These are phyloP conservation scores for Camillea tinctor DNA, from an alignment of 2,329 filamentous ascomycete genomes.

Conservation along the genomic window DNA sequence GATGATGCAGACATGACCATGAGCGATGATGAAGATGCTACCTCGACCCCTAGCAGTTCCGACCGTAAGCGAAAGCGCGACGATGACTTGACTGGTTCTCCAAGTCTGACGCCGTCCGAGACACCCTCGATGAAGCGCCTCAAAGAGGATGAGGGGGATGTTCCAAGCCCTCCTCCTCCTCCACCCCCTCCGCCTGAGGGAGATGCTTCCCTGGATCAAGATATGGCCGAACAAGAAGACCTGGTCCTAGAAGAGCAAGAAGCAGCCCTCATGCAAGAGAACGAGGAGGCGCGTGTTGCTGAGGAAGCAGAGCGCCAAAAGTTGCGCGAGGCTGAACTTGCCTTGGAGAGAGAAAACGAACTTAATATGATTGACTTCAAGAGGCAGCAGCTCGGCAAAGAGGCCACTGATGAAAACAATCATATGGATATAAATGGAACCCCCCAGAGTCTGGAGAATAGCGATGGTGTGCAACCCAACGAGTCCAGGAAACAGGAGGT, in stretches of 20 bases:
- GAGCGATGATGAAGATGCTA: conserved; percentile 44
- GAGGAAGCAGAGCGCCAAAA: conserved; percentile 42
- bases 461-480: conserved; percentile 9
- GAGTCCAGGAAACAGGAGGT: conserved; percentile 24
- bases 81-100: conserved; percentile 41
- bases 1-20: conserved; percentile 35
- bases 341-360: conserved; percentile 39
- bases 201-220: conserved; percentile 33
- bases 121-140: conserved; percentile 54
- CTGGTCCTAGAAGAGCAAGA: conserved; percentile 49
- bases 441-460: not conserved
- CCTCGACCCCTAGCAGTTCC: conserved; percentile 45
- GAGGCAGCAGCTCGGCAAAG: conserved; percentile 30
- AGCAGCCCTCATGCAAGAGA: conserved; percentile 49
- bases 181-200: conserved; percentile 49
- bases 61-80: conserved; percentile 67
- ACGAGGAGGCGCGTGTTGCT: conserved; percentile 54
- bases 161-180: conserved; percentile 37
- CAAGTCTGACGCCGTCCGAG: conserved; percentile 51
- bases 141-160: conserved; percentile 46
- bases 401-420: conserved; percentile 19
- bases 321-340: conserved; percentile 34
- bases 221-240: conserved; percentile 44
- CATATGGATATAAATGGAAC: conserved; percentile 5
- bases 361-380: conserved; percentile 38